These are phyloP conservation scores for Pyronema domesticum DNA, from an alignment of 495 filamentous ascomycete species.

Conservation along the genomic window DNA sequence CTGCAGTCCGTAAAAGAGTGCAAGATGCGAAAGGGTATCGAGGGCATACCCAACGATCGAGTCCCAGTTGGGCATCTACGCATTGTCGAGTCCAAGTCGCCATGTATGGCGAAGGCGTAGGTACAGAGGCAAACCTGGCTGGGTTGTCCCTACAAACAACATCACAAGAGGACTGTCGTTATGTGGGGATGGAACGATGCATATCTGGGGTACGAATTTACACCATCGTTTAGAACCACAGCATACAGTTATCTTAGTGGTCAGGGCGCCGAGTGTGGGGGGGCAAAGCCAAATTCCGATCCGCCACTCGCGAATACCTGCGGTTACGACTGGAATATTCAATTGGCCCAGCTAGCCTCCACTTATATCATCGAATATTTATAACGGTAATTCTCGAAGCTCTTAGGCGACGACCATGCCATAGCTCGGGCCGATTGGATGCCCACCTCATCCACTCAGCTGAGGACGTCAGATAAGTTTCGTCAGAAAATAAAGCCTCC, in stretches of 20 bases:
- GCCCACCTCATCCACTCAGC: neutral
- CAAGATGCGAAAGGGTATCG: slow-evolving; percentile 12
- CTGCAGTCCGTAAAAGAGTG: neutral
- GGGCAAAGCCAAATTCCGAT: neutral
- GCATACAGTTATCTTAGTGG: neutral
- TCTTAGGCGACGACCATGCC: neutral
- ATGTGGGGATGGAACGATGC: neutral
- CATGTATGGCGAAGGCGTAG: neutral
- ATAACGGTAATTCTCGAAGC: neutral
- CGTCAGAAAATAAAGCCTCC: neutral
- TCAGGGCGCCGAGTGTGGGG: neutral
- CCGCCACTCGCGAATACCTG: neutral
- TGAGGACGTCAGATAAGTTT: neutral
- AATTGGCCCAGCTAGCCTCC: neutral
- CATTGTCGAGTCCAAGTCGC: neutral
- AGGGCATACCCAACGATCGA: slow-evolving; percentile 21
- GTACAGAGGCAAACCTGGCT: neutral
- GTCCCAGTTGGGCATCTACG: neutral
- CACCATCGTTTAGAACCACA: neutral
- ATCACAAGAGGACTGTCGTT: neutral
- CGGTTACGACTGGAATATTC: neutral
- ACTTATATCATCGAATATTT: neutral
- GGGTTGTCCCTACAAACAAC: neutral
- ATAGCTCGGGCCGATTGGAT: neutral
- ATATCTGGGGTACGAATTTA: neutral